Evolutionary conservation across 73 alveolate genomes (phyloP), one percentile per base, ranked within the genome.

Genomic region (Stentor roeselii): DNA sequence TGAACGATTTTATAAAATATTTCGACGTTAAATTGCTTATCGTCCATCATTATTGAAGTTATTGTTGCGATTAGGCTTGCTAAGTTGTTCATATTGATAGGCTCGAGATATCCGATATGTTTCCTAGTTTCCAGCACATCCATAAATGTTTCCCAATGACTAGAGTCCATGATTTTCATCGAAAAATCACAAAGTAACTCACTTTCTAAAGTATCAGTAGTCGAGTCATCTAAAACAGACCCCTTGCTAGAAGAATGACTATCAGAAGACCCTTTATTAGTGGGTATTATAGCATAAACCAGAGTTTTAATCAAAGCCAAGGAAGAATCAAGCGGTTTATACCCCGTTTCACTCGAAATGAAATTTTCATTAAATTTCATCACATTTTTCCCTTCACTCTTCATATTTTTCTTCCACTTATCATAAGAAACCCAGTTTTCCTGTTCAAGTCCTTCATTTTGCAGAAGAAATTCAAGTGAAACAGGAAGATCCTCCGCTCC

Each of bases 1-100:
- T 27, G 15, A 67, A 67, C 80, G 34, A 67, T 67, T 34, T 67
- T 67, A 34, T 67, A 67, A 67, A 67, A 67, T 27, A 32, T 40
- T 2, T 21, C 80, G n/a, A 67, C 34, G 14, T 34, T 32, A 34
- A 32, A 67, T 15, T 67, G 27, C 0, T 21, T 0, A 27, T 67
- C 80, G 11, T 21, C 2, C 41, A 21, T 67, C 1, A 67, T 21
- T 11, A 21, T 30, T n/a, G 15, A 15, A 1, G 34, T 21, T 21
- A 67, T 32, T 34, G 80, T 21, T 1, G n/a, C 14, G 1, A 67
- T 21, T 27, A 67, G n/a, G 15, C 41, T 34, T 21, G 80, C n/a
- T 27, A 67, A 40, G 2, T 36, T 30, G 27, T 27, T 40, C 1
- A 67, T 30, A 67, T 67, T 67, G 21, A 21, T 11, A 67, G 80